These are phyloP conservation scores for Vanilla planifolia DNA, from an alignment of 106 monocot species.

Conservation along the genomic window DNA sequence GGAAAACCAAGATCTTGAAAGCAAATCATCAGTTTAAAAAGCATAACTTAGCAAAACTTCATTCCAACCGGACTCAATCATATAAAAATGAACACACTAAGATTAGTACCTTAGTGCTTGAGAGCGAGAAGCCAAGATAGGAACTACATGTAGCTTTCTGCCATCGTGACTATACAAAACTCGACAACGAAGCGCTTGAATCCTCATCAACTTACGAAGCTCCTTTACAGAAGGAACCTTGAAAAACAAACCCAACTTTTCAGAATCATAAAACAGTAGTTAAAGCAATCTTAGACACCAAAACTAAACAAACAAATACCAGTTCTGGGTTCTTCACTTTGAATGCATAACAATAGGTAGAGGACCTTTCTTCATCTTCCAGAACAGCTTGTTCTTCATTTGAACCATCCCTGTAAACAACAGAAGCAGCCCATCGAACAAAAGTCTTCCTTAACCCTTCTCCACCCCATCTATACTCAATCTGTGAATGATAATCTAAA, in stretches of 20 bases:
- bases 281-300: background rate
- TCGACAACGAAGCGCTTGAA: conserved; percentile 88
- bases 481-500: conserved; percentile 88
- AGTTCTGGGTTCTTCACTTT: conserved; percentile 51
- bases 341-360: conserved; percentile 76
- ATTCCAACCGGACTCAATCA: background rate
- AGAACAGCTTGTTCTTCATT: conserved; percentile 54
- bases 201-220: conserved; percentile 77
- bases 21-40: no score
- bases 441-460: conserved; percentile 88
- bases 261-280: background rate
- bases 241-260: background rate
- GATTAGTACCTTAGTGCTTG: conserved; percentile 81
- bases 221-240: conserved; percentile 81
- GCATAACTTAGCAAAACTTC: background rate
- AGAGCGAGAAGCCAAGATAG: conserved; percentile 83
- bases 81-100: background rate
- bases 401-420: conserved; percentile 53
- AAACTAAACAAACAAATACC: conserved; percentile 27
- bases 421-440: conserved; percentile 72
- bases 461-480: conserved; percentile 95
- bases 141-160: conserved; percentile 81
- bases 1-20: no score
- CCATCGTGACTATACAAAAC: conserved; percentile 80
- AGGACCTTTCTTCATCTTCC: conserved; percentile 70